Evolutionary conservation across 345 rosid genomes (phyloP), one percentile per base, ranked within the genome.

Genomic region (Cardamine occulta): DNA sequence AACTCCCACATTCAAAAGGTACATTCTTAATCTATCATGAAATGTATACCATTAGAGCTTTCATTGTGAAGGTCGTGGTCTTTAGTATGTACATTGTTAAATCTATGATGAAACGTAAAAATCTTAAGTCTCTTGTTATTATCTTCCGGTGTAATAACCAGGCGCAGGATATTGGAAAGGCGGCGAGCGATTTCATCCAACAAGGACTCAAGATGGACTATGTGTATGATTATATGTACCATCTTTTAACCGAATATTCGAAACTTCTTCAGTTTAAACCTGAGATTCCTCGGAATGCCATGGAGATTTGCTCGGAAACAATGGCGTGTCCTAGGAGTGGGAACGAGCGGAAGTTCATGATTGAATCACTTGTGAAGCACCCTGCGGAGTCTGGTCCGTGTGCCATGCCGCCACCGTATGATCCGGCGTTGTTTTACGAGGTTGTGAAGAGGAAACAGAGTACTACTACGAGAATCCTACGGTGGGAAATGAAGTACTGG

Each of bases 221-320:
- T 2, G 93, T 89, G 14, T 89, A 91, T 56, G 90, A 91, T 59
- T 91, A 91, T 86, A 88, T 91, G 93, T 85, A 82, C 72, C 97
- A 89, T 84, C 89, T 89, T 13, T 66, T 89, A 76, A 89, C 62
- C 7, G 86, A 84, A 75, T 91, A 89, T 37, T 78, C 93, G 1
- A 89, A 84, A 81, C 86, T 89, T 14, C 74, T 91, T 79, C 82
- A 48, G 65, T 88, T 76, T 73, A 84, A 85, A 76, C 91, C 97
- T 1, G 75, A 63, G n/a, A 35, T 86, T 40, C 87, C 95, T 0
- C 24, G 5, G 11, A 66, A 77, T 8, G 96, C 91, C 1, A 28
- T 51, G 6, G 85, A 85, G 70, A 66, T 84, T 5, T 89, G 95
- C 63, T 64, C 85, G n/a, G 97, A 89, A 77, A 51, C 67, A 7